Percentiles rank a stretch among this genome's conserved stretches.
These are phyloP conservation scores for Trametes villosa DNA, from an alignment of 768 basidiomycete species.

Conservation along the genomic window DNA sequence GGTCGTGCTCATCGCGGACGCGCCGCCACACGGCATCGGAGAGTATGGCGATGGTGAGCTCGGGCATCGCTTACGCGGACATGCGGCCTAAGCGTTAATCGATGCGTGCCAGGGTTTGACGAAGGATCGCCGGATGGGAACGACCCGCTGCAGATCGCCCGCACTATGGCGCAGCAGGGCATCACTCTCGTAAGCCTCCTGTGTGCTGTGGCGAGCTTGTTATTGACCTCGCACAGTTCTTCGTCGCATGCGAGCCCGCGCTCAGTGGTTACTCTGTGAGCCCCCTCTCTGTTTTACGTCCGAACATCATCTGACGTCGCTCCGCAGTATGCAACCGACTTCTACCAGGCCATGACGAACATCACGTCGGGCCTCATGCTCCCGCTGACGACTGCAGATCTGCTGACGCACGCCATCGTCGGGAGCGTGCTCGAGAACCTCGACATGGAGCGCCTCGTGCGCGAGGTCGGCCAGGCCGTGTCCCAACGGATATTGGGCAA, in stretches of 20 bases:
- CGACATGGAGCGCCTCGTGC: constrained; percentile 96
- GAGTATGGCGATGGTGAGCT: constrained; percentile 91
- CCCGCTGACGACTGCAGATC: constrained; percentile 92
- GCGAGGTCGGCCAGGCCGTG: constrained; percentile 92
- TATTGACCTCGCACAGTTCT: constrained; percentile 63
- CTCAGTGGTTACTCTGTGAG: constrained; percentile 88
- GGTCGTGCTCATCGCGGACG: constrained; percentile 96
- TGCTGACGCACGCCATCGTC: constrained; percentile 94
- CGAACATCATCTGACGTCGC: constrained; percentile 22
- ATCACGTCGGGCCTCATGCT: constrained; percentile 97
- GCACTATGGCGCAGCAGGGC: constrained; percentile 88
- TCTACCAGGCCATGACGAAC: constrained; percentile 89
- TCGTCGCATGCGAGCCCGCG: constrained; percentile 98
- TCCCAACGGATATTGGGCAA: constrained; percentile 90
- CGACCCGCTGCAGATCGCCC: constrained; percentile 85
- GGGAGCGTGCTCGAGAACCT: constrained; percentile 97
- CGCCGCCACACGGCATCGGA: constrained; percentile 96
- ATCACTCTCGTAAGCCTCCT: constrained; percentile 76
- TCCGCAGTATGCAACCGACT: constrained; percentile 84
- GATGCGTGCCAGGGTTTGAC: constrained; percentile 69
- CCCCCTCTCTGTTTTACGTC: constrained; percentile 5
- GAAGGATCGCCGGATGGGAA: constrained; percentile 93
- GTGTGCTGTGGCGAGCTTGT: neutral
- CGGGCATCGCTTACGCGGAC: too few species aligned
- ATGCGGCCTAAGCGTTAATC: neutral